Evolutionary conservation across 352 stramenopile species (phyloP), one percentile per base, ranked within the genome.

Genomic region (Peronospora destructor): DNA sequence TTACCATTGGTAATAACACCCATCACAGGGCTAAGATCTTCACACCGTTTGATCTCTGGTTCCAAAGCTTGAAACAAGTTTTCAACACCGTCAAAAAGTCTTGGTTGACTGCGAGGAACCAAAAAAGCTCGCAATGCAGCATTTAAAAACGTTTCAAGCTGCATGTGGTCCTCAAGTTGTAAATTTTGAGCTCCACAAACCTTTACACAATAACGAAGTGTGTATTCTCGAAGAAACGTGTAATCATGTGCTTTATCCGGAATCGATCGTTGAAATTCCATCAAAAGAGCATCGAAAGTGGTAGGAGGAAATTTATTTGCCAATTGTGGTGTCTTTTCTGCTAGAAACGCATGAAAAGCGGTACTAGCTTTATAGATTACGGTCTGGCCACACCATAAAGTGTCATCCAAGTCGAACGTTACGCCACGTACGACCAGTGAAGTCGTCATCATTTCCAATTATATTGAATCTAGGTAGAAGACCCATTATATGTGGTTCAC

Each of bases 361-460:
- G 49, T 43, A 38, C 42, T 70, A 5, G 77, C 77, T 28, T 70
- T 70, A 37, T 43, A 42, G 17, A 89, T 68, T 33, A 84, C 69
- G 10, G 49, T 55, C 53, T 65, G 66, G 35, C 73, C 77, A 45
- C 77, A 78, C 77, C 77, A 89, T 6, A 89, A 58, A 29, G 77
- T 89, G 66, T 89, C 77, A 60, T 89, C 77, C 60, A 89, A 61
- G 61, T 89, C 77, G 59, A 89, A 89, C 14, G 77, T 89, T 39
- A 86, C 62, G 43, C 70, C 77, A 12, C 55, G 57, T 21, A 84
- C 72, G 8, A 46, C 49, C 29, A 62, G 23, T 13, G 19, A 7
- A 21, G 38, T 13, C 6, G 23, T 26, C 23, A 26, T 26, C 23
- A 26, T 4, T 26, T 26, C 23, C 4, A 32, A 3, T 32, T 2